Evolutionary conservation across 176 grass and related monocot species (phyloP).

Genomic region (Alopecurus myosuroides): DNA sequence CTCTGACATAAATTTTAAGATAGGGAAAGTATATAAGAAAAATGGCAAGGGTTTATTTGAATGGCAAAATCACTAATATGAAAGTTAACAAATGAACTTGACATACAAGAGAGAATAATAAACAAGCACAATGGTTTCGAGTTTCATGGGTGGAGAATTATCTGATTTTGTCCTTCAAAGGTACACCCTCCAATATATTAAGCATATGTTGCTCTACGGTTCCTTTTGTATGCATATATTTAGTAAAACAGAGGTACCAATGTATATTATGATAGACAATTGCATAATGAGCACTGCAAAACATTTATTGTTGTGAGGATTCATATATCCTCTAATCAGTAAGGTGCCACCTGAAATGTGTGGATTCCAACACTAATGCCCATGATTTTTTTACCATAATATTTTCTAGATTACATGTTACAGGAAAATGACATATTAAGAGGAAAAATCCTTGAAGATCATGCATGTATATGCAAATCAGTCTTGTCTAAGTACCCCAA

Average conservation of each 20-base stretch:
- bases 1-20: background rate
- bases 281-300: background rate
- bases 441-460: background rate
- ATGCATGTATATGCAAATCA: background rate
- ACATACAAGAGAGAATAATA: background rate
- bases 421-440: background rate
- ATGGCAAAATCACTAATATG: background rate
- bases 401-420: background rate
- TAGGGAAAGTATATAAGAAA: background rate
- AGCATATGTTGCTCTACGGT: background rate
- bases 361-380: background rate
- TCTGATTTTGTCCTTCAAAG: background rate
- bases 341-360: background rate
- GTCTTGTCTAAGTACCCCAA: background rate
- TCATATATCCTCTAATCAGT: background rate
- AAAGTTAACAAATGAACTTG: background rate
- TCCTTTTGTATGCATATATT: background rate
- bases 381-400: background rate
- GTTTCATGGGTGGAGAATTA: background rate
- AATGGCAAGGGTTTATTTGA: background rate
- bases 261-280: background rate
- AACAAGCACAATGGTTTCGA: background rate
- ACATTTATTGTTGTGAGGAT: background rate
- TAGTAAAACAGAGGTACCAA: background rate
- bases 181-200: background rate